Base-by-base conservation (phyloP, 164 flowering plant species). In the Sedum album region DNA sequence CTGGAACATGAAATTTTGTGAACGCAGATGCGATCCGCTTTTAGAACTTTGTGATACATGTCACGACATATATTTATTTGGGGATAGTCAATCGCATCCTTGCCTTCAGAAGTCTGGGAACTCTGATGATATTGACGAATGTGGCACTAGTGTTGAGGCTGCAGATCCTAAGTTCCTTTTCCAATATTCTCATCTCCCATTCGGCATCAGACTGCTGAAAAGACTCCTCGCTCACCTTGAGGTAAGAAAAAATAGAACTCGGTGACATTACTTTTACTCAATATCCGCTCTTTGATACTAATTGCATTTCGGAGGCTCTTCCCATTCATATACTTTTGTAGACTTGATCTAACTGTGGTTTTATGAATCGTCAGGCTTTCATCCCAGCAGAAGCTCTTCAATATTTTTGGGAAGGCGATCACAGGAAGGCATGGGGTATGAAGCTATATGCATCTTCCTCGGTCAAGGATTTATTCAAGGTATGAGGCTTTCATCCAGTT, bases 381-480 rank as follows among this genome's bases (percentile, higher is more conserved):
- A 62, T 90, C 66, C 92, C 91, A 4, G 61, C 75, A 55, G 97
- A 91, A 73, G 96, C 93, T 55, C 77, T 85, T 75, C 80, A 86
- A 71, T 68, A 91, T 53, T 74, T 70, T 74, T 94, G 99, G 99
- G 81, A 84, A n/a, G 89, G 88, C 60, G 77, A 72, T 35, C 73
- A 61, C 74, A 73, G 95, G 55, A 79, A 75, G 70, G 74, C 74
- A 25, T 94, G 96, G 97, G 93, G 85, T 42, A 39, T 69, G 76
- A 88, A 79, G 78, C 71, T 94, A 76, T 82, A 75, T 18, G 53
- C 55, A 23, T 80, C 92, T 38, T 79, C 85, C 33, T 81, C 92
- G 20, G 74, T 82, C 30, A 92, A 82, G 64, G 88, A 86, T 33
- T 78, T 91, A 76, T 79, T 94, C 28, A 90, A 90, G 96, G 99